Conservation (phyloP, 345 rosid genomes). For the Eutrema japonicum region DNA sequence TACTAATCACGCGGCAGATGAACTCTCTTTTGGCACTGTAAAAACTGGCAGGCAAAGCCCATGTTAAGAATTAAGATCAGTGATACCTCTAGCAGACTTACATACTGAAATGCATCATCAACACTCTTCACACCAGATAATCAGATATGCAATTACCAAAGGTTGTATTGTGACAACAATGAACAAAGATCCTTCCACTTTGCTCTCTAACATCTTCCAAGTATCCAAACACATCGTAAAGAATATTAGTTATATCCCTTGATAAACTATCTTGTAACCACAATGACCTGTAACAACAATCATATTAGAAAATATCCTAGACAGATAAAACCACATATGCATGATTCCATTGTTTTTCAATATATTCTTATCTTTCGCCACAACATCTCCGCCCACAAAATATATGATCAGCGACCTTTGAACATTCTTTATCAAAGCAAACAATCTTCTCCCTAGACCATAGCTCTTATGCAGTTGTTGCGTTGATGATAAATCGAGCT, state of each 20-base stretch:
- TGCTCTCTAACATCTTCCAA: constrained; percentile 98
- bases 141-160: constrained; percentile 92
- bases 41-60: constrained; percentile 98
- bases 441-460: constrained; percentile 87
- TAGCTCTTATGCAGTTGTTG: constrained; percentile 61
- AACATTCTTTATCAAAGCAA: constrained; percentile 91
- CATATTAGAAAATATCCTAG: constrained; percentile 92
- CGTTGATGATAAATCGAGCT: constrained; percentile 88
- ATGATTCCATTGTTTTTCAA: constrained; percentile 85
- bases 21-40: constrained; percentile 97
- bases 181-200: constrained; percentile 91
- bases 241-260: constrained; percentile 96
- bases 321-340: constrained; percentile 96
- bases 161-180: constrained; percentile 76
- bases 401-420: constrained; percentile 92
- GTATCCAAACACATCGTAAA: constrained; percentile 97
- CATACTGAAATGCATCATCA: constrained; percentile 97
- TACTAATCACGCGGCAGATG: constrained; percentile 36
- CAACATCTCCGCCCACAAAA: constrained; percentile 98
- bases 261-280: constrained; percentile 99
- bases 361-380: constrained; percentile 83
- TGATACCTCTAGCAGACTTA: constrained; percentile 97
- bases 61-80: constrained; percentile 99
- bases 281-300: constrained; percentile 85
- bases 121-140: constrained; percentile 99